Evolutionary conservation across 2,329 filamentous ascomycete genomes (phyloP), one percentile per base, ranked within the genome.

Genomic region (Cercospora zeae-maydis): DNA sequence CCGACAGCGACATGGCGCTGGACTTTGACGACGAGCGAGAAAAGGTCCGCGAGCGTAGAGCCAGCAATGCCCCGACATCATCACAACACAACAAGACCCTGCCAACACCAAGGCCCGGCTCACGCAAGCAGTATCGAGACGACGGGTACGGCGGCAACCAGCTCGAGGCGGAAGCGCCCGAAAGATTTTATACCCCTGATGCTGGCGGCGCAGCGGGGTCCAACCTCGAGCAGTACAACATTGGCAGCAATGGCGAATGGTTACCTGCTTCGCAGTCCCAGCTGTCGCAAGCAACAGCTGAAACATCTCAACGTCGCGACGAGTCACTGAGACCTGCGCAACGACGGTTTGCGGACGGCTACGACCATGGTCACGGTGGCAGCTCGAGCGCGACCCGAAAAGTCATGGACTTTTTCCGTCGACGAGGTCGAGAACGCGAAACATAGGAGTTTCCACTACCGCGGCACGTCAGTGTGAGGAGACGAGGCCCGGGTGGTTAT

Each of bases 341-440:
- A 77, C 87, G 92, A 62, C 88, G 86, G 68, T 96, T 99, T 70
- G 88, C 86, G 1, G 92, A 97, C 71, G 92, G 90, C 1, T 97
- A 96, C 75, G 92, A 96, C 64, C 89, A 91, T 69, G 81, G 79
- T 51, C 82, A 92, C 72, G 88, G 88, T 33, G 93, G 93, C 49
- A 96, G 90, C 76, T 93, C 88, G 67, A 91, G 91, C 61, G 90
- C 92, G 2, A 92, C 93, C 13, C 89, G 93, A 75, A 88, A 92
- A 74, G 95, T 99, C 39, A 98, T 99, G 93, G 93, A 99, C 79
- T 96, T 98, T 78, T 99, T 99, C 82, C 85, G 95, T 71, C 85
- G 93, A 75, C 86, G 93, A 75, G 91, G 90, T 61, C 92, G 89
- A 79, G 91, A 76, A 57, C 67, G 74, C 21, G 66, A 68, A 47